Evolutionary conservation across 2,329 filamentous ascomycete genomes (phyloP).

Genomic region (Metarhizium album): DNA sequence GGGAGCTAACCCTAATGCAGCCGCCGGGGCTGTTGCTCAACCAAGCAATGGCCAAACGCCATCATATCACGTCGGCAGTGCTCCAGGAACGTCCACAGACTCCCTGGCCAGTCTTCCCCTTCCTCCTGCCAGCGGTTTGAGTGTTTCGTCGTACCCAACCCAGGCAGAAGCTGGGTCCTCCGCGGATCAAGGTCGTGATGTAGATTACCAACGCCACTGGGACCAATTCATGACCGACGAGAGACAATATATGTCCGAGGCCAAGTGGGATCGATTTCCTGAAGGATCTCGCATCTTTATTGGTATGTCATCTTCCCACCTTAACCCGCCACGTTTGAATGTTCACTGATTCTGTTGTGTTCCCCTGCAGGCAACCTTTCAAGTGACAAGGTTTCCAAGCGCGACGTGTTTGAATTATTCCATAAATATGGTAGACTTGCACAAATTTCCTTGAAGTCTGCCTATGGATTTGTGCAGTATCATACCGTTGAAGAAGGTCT

Average conservation of each 20-base stretch:
- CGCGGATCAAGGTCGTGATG: constrained; percentile 23
- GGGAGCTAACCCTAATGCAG: constrained; percentile 19
- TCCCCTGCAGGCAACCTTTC: constrained; percentile 65
- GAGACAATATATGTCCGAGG: constrained; percentile 63
- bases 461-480: constrained; percentile 95
- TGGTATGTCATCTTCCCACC: constrained; percentile 41
- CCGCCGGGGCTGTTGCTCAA: constrained; percentile 18
- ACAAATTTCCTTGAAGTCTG: constrained; percentile 92
- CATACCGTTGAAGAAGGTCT: constrained; percentile 65
- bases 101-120: constrained; percentile 20
- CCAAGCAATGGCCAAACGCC: constrained; percentile 23
- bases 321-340: constrained; percentile 11
- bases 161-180: constrained; percentile 16
- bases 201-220: constrained; percentile 53
- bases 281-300: constrained; percentile 70
- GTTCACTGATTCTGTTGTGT: constrained; percentile 16
- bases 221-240: constrained; percentile 65
- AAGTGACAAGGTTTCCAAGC: constrained; percentile 85
- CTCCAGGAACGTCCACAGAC: constrained; percentile 22
- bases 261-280: constrained; percentile 73
- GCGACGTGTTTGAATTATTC: constrained; percentile 87
- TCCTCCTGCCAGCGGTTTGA: constrained; percentile 18
- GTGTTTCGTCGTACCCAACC: constrained; percentile 16
- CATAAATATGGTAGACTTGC: constrained; percentile 75
- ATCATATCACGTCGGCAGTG: constrained; percentile 21